Base-by-base conservation (phyloP, 345 rosid species). In the Aurinia saxatilis region DNA sequence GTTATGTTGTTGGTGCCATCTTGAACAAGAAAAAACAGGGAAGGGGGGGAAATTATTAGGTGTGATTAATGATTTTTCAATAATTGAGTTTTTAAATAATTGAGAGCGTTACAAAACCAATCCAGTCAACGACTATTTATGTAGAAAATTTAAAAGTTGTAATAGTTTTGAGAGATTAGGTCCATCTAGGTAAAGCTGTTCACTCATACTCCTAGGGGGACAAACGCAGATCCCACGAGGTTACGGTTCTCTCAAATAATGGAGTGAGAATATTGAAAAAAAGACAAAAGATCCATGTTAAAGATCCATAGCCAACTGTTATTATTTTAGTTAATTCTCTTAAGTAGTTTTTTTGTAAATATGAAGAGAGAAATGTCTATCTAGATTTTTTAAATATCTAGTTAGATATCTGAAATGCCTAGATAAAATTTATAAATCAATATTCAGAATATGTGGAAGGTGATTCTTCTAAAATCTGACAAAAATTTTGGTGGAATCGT, bases 111-210 rank as follows among this genome's bases (percentile, higher is more conserved):
- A 71, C 65, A 42, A 58, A 60, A 34, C 44, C 36, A 54, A 53
- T 25, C 25, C 56, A 69, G 47, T 38, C 40, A 68, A 36, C 14
- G 47, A 45, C 57, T 50, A 36, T 41, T 23, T 52, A 37, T 30
- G 25, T 17, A n/a, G 5, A 19, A 31, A 58, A 17, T 3, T 5
- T 10, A 35, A 34, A 5, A 33, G 2, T 33, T 23, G 47, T 61
- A 53, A 58, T 62, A 39, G 18, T 46, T 55, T 12, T 7, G 1
- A 33, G 30, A 62, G 12, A 18, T 38, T 53, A 21, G 57, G 51
- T 54, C 51, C 51, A 47, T 70, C 62, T 70, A 68, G 73, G 68
- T 61, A 61, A 69, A 69, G 50, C 68, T 70, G 68, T 62, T 54
- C 8, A 18, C 19, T 70, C 25, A 55, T 54, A 2, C 46, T 38